Evolutionary conservation across 305 asterid species (phyloP).

Genomic region (Fraxinus dipetala): DNA sequence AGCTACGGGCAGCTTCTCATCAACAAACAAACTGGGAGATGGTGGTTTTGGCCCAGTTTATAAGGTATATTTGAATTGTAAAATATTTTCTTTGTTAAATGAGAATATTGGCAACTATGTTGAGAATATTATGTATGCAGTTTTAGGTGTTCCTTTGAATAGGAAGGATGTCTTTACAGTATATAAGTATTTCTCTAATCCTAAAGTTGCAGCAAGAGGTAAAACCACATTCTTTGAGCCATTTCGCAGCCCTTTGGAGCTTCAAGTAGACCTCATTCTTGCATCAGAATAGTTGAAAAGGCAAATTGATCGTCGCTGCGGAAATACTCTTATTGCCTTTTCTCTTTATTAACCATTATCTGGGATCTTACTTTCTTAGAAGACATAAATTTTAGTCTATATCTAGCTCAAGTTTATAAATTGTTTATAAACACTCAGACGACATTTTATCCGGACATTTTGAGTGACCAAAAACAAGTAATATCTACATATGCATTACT

Average conservation of each 20-base stretch:
- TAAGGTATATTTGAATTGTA: conserved; percentile 25
- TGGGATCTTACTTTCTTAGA: too few species aligned
- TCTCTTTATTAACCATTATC: background rate
- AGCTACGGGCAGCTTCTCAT: conserved; percentile 38
- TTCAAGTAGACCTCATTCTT: too few species aligned
- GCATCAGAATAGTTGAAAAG: too few species aligned
- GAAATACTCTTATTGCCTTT: background rate
- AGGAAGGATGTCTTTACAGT: too few species aligned
- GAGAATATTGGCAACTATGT: too few species aligned
- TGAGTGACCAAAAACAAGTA: too few species aligned
- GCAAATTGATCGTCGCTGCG: background rate
- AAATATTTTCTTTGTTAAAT: background rate
- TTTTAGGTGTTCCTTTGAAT: background rate
- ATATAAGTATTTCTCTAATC: too few species aligned
- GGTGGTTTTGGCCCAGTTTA: conserved; percentile 56
- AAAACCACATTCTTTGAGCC: too few species aligned
- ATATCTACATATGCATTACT: background rate
- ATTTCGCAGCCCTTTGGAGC: background rate
- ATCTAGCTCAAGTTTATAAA: background rate
- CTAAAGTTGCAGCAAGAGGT: background rate
- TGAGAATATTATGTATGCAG: background rate
- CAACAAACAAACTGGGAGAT: conserved; percentile 35
- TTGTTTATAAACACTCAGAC: background rate
- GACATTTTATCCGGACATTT: background rate
- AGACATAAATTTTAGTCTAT: too few species aligned